These are phyloP conservation scores for Candida sp. DNA, from an alignment of 1,139 yeast species.

Conservation along the genomic window DNA sequence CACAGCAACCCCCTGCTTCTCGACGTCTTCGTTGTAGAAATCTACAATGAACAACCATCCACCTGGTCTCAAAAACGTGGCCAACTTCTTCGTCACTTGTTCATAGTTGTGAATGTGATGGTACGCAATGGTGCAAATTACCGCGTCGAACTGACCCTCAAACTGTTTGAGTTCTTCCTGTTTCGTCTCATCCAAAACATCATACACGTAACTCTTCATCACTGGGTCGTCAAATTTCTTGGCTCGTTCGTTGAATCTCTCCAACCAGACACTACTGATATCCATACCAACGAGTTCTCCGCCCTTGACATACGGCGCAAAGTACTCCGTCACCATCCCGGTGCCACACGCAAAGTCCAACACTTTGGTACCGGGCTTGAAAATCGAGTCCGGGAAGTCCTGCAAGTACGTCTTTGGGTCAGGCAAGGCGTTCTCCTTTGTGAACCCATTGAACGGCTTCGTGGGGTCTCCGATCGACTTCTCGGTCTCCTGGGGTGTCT, in stretches of 20 bases:
- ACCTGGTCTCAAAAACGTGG: slow-evolving; percentile 33
- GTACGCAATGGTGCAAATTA: slow-evolving; percentile 41
- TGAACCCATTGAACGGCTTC: slow-evolving; percentile 17
- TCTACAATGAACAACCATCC: slow-evolving; percentile 43
- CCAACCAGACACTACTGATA: slow-evolving; percentile 33
- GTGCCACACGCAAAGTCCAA: slow-evolving; percentile 54
- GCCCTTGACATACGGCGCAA: slow-evolving; percentile 30
- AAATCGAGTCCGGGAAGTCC: slow-evolving; percentile 18
- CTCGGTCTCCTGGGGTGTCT: slow-evolving; percentile 17
- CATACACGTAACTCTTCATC: slow-evolving; percentile 25
- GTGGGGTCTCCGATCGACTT: slow-evolving; percentile 21
- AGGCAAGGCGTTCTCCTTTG: slow-evolving; percentile 17
- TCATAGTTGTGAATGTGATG: slow-evolving; percentile 43
- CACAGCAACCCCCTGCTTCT: slow-evolving; percentile 8
- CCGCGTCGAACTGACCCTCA: slow-evolving; percentile 30
- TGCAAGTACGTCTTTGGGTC: slow-evolving; percentile 13
- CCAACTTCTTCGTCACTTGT: slow-evolving; percentile 33
- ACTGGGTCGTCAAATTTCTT: slow-evolving; percentile 8
- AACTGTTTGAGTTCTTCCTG: slow-evolving; percentile 21
- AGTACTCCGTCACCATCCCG: slow-evolving; percentile 35
- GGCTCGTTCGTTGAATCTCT: slow-evolving; percentile 23
- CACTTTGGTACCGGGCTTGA: slow-evolving; percentile 30
- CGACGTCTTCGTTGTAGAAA: slow-evolving; percentile 39
- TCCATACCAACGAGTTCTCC: slow-evolving; percentile 40
- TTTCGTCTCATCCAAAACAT: slow-evolving; percentile 29